Evolutionary conservation across 1,284 basidiomycete genomes (phyloP), one percentile per base, ranked within the genome.

Genomic region (Spongiforma sp.): DNA sequence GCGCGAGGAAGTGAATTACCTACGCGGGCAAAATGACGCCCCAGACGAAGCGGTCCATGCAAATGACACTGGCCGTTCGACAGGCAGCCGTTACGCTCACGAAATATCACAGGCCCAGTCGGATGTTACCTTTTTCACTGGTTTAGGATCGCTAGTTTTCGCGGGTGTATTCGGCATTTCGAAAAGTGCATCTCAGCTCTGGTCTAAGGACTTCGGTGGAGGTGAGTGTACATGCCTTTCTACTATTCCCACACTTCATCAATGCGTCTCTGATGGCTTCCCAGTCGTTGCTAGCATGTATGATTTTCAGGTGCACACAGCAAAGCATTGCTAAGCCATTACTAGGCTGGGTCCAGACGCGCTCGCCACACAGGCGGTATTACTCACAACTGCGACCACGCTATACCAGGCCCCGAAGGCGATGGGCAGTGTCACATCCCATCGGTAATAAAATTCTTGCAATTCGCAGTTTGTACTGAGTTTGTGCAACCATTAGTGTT

Each of bases 151-250:
- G 24, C 52, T 76, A 1, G 37, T 71, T 4, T 54, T 63, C 34
- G 61, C 68, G 12, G 72, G 75, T 28, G 14, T 65, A 48, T 64
- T 64, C 1, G 72, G 75, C 8, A 37, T 74, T 60, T 62, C 24
- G 10, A 71, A 74, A 61, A 73, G 59, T 21, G 74, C 71, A 19
- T 68, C 72, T 37, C 68, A 76, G 52, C 57, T 75, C n/a, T 76
- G 72, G 71, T 74, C 73, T 26, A 75, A 75, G 59, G 75, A 75
- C 54, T 69, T 75, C 24, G 68, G 70, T 53, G 73, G 72, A 60
- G 64, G 72, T 50, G 33, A 69, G 72, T 62, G n/a, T 34, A 53
- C 1, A 54, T 57, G 7, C 33, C 36, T 63, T 15, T 46, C 17
- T 6, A 11, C 10, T n/a, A 24, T n/a, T n/a, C n/a, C n/a, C n/a